Evolutionary conservation across 1,284 basidiomycete species (phyloP).

Genomic region (Ceratobasidium sp.): DNA sequence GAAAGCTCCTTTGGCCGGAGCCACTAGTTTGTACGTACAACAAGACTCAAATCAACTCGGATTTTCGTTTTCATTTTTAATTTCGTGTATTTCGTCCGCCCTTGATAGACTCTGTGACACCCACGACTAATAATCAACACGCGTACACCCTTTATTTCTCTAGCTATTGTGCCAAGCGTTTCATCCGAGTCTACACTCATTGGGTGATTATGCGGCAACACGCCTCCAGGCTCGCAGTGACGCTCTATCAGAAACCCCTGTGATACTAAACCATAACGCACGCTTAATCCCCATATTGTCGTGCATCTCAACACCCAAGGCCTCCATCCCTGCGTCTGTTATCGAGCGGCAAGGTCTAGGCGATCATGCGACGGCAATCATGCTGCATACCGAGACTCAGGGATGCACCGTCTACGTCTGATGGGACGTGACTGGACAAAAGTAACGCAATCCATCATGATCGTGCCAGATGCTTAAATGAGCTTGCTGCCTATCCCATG

Average conservation of each 20-base stretch:
- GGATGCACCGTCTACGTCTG: conserved; percentile 1
- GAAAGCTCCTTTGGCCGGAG: background rate
- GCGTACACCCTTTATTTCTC: conserved; percentile 16
- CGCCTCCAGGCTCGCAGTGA: background rate
- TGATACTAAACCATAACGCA: conserved; percentile 8
- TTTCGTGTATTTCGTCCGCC: conserved; percentile 17
- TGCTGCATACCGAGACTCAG: conserved; percentile 22
- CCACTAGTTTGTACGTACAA: conserved; percentile 6
- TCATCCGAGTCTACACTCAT: background rate
- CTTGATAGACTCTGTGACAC: conserved; percentile 10
- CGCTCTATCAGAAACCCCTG: conserved; percentile 8
- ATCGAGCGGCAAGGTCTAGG: conserved; percentile 16
- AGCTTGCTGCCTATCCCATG: background rate
- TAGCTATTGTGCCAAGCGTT: background rate
- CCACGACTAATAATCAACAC: conserved; percentile 39
- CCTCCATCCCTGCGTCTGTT: conserved; percentile 24
- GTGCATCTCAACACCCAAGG: conserved; percentile 26
- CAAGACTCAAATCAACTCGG: background rate
- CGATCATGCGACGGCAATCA: conserved; percentile 36
- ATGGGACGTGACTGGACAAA: background rate
- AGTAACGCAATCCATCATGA: background rate
- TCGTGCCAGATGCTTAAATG: background rate
- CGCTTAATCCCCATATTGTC: conserved; percentile 17
- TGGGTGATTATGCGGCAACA: background rate
- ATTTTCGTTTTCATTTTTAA: conserved; percentile 13